Evolutionary conservation across 75 land plant species (phyloP).

Genomic region (Larix kaempferi): DNA sequence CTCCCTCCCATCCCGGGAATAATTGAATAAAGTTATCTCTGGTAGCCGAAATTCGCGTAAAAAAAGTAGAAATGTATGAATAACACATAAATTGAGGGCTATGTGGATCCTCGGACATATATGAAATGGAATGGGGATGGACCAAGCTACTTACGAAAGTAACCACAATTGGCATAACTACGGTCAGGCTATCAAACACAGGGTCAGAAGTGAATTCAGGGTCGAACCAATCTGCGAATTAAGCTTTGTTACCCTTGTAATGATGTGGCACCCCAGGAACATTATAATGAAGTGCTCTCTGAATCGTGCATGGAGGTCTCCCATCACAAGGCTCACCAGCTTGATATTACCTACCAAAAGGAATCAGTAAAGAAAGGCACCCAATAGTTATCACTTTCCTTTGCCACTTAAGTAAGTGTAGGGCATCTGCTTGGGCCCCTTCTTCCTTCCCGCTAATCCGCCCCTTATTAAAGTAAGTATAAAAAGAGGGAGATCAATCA

Average conservation of each 20-base stretch:
- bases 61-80: not conserved
- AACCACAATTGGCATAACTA: slow-evolving; percentile 1
- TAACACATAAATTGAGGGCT: not conserved
- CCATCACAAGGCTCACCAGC: not conserved
- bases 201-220: slow-evolving; percentile 10
- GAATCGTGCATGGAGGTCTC: not conserved
- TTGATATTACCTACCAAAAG: no score
- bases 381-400: no score
- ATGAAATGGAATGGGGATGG: not conserved
- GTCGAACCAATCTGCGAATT: slow-evolving; percentile 1
- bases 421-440: no score
- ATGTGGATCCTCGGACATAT: not conserved
- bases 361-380: no score
- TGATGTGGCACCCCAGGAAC: slow-evolving; percentile 19
- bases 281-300: not conserved
- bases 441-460: no score
- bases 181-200: slow-evolving; percentile 4
- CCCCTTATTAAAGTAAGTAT: no score
- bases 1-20: not conserved
- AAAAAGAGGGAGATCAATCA: no score
- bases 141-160: not conserved
- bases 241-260: slow-evolving; percentile 19
- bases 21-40: slow-evolving; percentile 3
- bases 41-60: not conserved
- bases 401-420: no score